Conservation (phyloP, 345 rosid species). For the Eucalyptus tenuipes region DNA sequence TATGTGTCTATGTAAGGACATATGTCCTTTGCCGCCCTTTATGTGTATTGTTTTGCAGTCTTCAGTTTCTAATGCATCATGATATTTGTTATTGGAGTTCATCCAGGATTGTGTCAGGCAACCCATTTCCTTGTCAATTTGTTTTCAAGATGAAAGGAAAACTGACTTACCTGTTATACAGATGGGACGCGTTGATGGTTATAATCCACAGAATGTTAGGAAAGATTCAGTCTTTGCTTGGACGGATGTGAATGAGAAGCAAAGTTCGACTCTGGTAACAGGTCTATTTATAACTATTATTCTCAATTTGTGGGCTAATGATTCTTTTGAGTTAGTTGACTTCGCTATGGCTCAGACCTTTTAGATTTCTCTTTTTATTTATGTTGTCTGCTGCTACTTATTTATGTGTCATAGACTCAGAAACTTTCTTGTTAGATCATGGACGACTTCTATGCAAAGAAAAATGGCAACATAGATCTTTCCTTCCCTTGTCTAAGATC, state of each 20-base stretch:
- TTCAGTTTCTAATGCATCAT: not conserved
- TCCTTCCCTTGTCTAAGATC: not conserved
- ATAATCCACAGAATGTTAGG: constrained; percentile 33
- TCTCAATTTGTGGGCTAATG: not conserved
- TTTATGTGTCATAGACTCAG: not conserved
- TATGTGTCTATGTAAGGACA: not conserved
- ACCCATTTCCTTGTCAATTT: not conserved
- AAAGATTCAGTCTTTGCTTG: constrained; percentile 56
- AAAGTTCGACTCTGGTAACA: constrained; percentile 5
- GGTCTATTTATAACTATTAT: constrained; percentile 9
- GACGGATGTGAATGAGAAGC: constrained; percentile 58
- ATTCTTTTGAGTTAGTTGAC: not conserved
- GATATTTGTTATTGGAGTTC: not conserved
- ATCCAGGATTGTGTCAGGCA: not conserved
- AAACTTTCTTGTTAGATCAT: not conserved
- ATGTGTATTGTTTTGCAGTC: not conserved
- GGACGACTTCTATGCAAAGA: not conserved
- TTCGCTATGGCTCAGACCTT: not conserved
- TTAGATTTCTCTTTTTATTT: not conserved
- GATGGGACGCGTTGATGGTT: constrained; percentile 68
- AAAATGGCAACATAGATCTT: not conserved
- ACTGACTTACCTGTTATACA: constrained; percentile 9
- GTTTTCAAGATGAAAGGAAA: not conserved
- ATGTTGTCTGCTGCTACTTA: not conserved
- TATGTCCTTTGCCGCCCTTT: not conserved